Evolutionary conservation across 2,329 filamentous ascomycete genomes (phyloP).

Genomic region (Chaetomiaceae sp.): DNA sequence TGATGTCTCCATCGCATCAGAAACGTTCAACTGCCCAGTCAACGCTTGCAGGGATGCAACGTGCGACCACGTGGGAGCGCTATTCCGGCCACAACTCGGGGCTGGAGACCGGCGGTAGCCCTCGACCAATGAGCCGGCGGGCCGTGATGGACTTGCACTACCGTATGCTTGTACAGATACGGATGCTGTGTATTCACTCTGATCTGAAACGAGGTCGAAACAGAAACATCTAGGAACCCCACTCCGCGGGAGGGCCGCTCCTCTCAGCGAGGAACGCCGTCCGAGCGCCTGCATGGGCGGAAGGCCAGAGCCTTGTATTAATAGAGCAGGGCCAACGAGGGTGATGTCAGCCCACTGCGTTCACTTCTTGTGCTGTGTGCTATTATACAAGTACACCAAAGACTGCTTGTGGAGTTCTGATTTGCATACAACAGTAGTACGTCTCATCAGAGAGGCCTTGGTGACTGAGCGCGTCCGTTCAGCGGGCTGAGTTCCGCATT

Average conservation of each 20-base stretch:
- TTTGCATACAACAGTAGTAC: too few species aligned
- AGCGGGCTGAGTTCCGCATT: too few species aligned
- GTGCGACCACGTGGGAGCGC: constrained; percentile 24
- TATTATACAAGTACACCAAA: too few species aligned
- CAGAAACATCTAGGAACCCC: constrained; percentile 15
- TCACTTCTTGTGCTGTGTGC: too few species aligned
- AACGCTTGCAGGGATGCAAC: constrained; percentile 23
- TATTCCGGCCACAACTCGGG: background rate
- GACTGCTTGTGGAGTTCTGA: too few species aligned
- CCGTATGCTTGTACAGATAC: constrained; percentile 1
- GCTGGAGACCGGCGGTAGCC: background rate
- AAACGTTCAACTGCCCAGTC: too few species aligned
- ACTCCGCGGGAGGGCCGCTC: background rate
- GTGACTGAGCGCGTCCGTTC: too few species aligned
- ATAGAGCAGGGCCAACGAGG: too few species aligned
- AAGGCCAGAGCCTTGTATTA: too few species aligned
- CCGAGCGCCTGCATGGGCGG: constrained; percentile 17
- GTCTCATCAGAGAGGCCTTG: too few species aligned
- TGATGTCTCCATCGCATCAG: too few species aligned
- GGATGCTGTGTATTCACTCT: constrained; percentile 19
- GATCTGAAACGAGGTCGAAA: constrained; percentile 25
- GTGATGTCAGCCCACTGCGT: too few species aligned
- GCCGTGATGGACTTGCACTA: background rate
- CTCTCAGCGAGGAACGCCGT: background rate
- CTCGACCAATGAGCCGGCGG: background rate